Conservation (phyloP, 768 basidiomycete genomes). For the Chalciporus chontae region DNA sequence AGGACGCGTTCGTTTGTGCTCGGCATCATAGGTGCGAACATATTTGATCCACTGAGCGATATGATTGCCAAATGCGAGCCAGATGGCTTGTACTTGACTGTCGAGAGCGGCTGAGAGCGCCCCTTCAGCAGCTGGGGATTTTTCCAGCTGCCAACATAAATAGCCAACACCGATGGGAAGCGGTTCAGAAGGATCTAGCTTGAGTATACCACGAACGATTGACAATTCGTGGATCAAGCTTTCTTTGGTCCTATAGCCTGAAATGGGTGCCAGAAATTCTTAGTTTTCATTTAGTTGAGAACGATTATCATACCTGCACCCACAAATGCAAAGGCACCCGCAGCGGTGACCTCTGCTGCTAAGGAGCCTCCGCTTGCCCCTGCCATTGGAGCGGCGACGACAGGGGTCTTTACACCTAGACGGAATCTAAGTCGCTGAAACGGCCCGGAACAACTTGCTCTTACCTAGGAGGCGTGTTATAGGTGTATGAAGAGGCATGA, state of each 20-base stretch:
- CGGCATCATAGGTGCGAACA: slow-evolving; percentile 52
- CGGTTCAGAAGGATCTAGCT: slow-evolving; percentile 27
- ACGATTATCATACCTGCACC: slow-evolving; percentile 45
- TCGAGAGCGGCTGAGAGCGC: slow-evolving; percentile 51
- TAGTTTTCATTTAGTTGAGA: background rate
- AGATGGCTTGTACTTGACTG: slow-evolving; percentile 58
- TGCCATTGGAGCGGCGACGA: slow-evolving; percentile 70
- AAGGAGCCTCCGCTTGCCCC: slow-evolving; percentile 60
- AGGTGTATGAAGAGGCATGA: slow-evolving; percentile 31
- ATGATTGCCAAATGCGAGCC: slow-evolving; percentile 69
- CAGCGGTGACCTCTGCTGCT: slow-evolving; percentile 59
- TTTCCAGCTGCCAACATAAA: slow-evolving; percentile 68
- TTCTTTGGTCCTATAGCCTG: slow-evolving; percentile 48
- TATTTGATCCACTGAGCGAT: slow-evolving; percentile 57
- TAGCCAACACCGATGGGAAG: slow-evolving; percentile 73
- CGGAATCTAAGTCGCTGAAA: background rate
- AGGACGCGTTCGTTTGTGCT: slow-evolving; percentile 35
- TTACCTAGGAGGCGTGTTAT: slow-evolving; percentile 52
- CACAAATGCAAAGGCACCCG: slow-evolving; percentile 75
- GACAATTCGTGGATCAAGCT: slow-evolving; percentile 49
- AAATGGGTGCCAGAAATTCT: slow-evolving; percentile 3
- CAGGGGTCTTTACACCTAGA: slow-evolving; percentile 53
- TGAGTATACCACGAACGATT: slow-evolving; percentile 46
- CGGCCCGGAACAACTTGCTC: slow-evolving; percentile 7
- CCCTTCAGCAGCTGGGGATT: slow-evolving; percentile 35